Evolutionary conservation across 495 filamentous ascomycete species (phyloP), one percentile per base, ranked within the genome.

Genomic region (Neurospora hispaniola): DNA sequence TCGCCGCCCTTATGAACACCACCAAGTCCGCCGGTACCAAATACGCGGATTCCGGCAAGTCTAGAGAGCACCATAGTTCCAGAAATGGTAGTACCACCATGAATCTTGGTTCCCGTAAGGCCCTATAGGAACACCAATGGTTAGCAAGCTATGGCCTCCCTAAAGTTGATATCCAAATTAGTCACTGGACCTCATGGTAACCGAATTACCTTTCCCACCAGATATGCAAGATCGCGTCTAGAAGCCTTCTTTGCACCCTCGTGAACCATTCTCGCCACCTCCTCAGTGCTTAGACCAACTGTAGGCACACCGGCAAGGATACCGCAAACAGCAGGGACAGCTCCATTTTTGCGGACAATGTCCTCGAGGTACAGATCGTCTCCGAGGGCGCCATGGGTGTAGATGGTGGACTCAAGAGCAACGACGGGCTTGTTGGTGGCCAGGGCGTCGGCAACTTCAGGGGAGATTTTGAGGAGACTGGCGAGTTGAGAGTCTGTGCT

Each of bases 1-100:
- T 97, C 91, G 18, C 88, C 95, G 68, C 93, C 96, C 31, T 94
- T 87, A 80, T 99, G 96, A n/a, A 99, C 96, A 69, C 96, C 96
- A 73, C 96, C 94, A 74, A 91, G 81, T 12, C 90, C 88, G 12
- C 87, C 96, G 12, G 96, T 98, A 4, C 93, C 95, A 82, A 99
- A 98, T 27, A 99, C 89, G 74, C 89, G 90, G 78, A 99, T 97
- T 2, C 95, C 96, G 69, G 94, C 96, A 74, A 93, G 82, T 73
- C 93, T 86, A 18, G 96, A 94, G 7, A 98, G 87, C 42, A 97
- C 79, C 93, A 96, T 97, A 4, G 96, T 99, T 1, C 92, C 94
- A 5, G 94, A 89, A 66, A 99, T 90, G 0, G 96, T 99, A 4
- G 96, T 99, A 1, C 96, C 96, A 48, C 94, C 96, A 77, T 96